These are phyloP conservation scores for Calonectria pauciramosa DNA, from an alignment of 2,329 filamentous ascomycete species.

Conservation along the genomic window DNA sequence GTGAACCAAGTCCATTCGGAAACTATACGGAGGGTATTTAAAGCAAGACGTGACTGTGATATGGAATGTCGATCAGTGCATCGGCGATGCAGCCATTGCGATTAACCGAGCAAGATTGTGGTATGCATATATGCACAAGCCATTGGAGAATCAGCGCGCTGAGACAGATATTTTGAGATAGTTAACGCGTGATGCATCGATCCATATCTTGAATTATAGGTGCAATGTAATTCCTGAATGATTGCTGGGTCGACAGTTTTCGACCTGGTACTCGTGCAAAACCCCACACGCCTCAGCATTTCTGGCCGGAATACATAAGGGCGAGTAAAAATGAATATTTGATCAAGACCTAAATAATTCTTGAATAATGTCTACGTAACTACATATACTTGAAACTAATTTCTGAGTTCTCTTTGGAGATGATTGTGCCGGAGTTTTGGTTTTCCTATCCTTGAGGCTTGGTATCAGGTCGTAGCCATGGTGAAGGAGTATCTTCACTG, in stretches of 20 bases:
- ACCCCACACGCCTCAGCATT: not conserved
- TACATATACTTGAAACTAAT: too few species aligned
- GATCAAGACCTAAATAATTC: too few species aligned
- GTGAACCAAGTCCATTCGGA: not conserved
- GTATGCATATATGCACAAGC: not conserved
- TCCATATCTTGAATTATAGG: not conserved
- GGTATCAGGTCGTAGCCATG: too few species aligned
- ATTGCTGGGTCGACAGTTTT: too few species aligned
- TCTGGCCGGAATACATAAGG: too few species aligned
- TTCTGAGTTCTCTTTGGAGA: too few species aligned
- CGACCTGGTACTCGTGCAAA: fast-evolving
- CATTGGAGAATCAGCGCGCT: not conserved
- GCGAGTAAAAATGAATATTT: too few species aligned
- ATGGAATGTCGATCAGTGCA: not conserved
- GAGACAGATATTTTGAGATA: not conserved
- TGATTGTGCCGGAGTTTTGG: too few species aligned
- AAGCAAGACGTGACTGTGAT: not conserved
- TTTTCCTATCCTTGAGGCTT: too few species aligned
- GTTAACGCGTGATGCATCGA: not conserved
- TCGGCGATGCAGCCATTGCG: not conserved
- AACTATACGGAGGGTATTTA: not conserved
- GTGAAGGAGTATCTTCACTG: not conserved
- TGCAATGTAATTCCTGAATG: not conserved
- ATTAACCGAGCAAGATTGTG: not conserved
- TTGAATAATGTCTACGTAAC: too few species aligned